These are phyloP conservation scores for Ottelia alismoides DNA, from an alignment of 106 monocot genomes.

Conservation along the genomic window DNA sequence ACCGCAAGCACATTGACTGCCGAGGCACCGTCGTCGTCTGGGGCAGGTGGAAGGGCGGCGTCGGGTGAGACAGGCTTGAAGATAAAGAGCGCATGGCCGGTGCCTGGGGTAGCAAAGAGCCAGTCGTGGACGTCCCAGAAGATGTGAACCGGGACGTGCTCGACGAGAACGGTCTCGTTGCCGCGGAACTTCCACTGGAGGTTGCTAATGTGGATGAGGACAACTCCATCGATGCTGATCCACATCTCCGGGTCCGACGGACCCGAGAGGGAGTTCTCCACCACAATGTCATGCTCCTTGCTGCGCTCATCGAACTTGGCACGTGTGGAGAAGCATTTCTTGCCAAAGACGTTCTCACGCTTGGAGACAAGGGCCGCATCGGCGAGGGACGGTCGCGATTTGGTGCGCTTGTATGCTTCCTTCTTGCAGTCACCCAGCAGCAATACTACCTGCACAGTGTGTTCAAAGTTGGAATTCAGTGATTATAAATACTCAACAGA, in stretches of 20 bases:
- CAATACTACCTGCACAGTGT: too few species aligned
- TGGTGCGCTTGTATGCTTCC: conserved; percentile 78
- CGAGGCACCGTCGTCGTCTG: background rate
- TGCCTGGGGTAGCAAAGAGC: conserved; percentile 37
- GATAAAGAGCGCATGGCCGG: conserved; percentile 40
- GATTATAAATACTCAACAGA: too few species aligned
- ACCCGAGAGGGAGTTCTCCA: conserved; percentile 49
- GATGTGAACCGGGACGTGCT: conserved; percentile 53
- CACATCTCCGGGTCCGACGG: conserved; percentile 66
- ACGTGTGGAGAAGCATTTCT: conserved; percentile 45
- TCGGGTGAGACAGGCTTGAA: conserved; percentile 46
- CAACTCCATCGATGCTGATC: conserved; percentile 68
- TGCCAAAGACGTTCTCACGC: conserved; percentile 58
- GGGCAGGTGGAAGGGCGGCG: background rate
- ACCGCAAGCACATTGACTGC: background rate
- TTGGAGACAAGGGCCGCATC: conserved; percentile 46
- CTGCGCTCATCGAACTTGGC: conserved; percentile 36
- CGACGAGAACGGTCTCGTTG: conserved; percentile 64
- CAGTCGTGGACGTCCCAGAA: conserved; percentile 96
- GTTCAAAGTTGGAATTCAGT: too few species aligned
- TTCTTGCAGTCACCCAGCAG: conserved; percentile 75
- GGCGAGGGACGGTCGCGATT: conserved; percentile 48
- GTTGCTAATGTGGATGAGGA: conserved; percentile 52
- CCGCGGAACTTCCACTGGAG: conserved; percentile 91
- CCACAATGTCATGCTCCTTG: conserved; percentile 66